phyloP scores from a whole-genome alignment of 1,284 basidiomycete species.

The Golubevia sp. region DNA sequence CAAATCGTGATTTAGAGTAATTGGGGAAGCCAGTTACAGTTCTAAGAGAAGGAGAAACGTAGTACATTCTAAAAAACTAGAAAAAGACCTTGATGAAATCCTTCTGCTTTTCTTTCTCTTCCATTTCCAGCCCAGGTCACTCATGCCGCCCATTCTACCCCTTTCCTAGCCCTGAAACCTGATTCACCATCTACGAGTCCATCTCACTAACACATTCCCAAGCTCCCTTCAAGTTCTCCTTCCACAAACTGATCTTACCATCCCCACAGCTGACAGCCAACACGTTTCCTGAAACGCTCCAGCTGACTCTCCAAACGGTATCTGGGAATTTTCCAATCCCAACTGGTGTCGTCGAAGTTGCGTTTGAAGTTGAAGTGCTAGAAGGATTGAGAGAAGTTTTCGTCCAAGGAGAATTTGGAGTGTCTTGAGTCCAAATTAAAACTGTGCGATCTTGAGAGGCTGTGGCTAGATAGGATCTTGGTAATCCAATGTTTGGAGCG shows the following conservation, averaged over 20 bases:
- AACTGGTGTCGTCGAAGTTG: not conserved
- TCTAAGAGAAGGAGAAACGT: no score
- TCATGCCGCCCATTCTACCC: no score
- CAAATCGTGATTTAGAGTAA: no score
- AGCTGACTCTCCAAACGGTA: slow-evolving; percentile 94
- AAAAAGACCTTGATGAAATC: no score
- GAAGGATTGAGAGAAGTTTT: slow-evolving; percentile 82
- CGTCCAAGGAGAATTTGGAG: slow-evolving; percentile 77
- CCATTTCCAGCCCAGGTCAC: no score
- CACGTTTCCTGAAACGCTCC: slow-evolving; percentile 95
- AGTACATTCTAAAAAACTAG: no score
- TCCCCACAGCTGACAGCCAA: slow-evolving; percentile 97
- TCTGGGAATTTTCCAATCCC: slow-evolving; percentile 71
- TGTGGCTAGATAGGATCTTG: slow-evolving; percentile 90
- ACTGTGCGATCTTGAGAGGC: slow-evolving; percentile 88
- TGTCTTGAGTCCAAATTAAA: slow-evolving; percentile 89
- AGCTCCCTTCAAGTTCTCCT: slow-evolving; percentile 88
- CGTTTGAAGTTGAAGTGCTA: not conserved
- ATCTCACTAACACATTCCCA: slow-evolving; percentile 83
- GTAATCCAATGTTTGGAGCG: slow-evolving; percentile 94
- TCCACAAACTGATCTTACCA: slow-evolving; percentile 97
- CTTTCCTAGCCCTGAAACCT: no score
- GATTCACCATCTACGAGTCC: not conserved
- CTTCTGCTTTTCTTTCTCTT: no score
- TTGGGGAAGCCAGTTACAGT: no score